Base-by-base conservation (phyloP, 129 eudicot species). In the Flaveria brownii region DNA sequence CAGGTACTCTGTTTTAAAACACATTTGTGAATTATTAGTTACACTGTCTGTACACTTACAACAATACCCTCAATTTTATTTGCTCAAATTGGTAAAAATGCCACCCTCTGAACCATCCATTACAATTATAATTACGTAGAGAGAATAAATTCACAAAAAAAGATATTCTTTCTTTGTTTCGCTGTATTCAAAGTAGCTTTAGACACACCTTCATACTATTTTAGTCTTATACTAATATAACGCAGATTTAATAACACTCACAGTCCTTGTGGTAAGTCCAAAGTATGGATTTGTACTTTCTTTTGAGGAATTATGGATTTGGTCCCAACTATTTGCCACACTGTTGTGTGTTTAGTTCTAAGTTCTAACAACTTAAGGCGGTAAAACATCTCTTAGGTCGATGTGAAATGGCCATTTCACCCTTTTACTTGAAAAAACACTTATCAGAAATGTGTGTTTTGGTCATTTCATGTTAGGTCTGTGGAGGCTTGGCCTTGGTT, bases 1-100 rank as follows among this genome's bases (percentile, higher is more conserved):
- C 93, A 88, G 93, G 97, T 91, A 76, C 65, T 55, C 17, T 76
- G 15, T 20, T 43, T 68, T 71, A n/a, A 25, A 36, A 45, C 25
- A 51, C 14, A 1, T 42, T 60, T 30, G 5, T 30, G 36, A 30
- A 15, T 61, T 46, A 8, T 14, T 78, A 70, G 41, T 72, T 43
- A 13, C 68, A 17, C 68, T 55, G 13, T 57, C 5, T 68, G 46
- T 66, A 54, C 39, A 15, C 69, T 36, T 39, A 6, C 25, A 65
- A 65, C 8, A 12, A 33, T 16, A 36, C 23, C 70, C 8, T 2
- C 52, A 67, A 36, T 6, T 52, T 9, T 68, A 68, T 55, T 42
- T 77, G 80, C n/a, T 66, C 17, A 66, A 76, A 5, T 16, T 77
- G n/a, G 68, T 52, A 77, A 66, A 8, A 67, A 77, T 66, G 57